These are phyloP conservation scores for Colletotrichum sp. DNA, from an alignment of 2,329 filamentous ascomycete genomes.

Conservation along the genomic window DNA sequence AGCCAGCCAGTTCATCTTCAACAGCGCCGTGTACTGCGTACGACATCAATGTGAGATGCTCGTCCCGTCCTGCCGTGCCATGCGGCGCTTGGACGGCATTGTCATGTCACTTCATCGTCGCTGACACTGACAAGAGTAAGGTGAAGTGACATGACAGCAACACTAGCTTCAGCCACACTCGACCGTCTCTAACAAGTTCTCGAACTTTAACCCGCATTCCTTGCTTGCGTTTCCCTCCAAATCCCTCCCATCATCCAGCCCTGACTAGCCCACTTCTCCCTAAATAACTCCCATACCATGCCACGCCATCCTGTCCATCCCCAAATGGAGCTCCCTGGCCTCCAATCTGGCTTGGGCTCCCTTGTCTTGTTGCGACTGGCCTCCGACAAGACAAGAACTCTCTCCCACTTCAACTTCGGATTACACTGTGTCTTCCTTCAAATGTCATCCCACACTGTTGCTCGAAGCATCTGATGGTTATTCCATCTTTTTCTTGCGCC, in stretches of 20 bases:
- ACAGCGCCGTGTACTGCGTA: neutral
- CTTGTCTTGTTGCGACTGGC: neutral
- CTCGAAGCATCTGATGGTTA: neutral
- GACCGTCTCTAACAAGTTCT: neutral
- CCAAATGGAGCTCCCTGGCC: neutral
- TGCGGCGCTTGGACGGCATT: neutral
- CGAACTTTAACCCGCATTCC: neutral
- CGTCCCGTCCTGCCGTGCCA: neutral
- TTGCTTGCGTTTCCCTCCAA: neutral
- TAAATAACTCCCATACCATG: neutral
- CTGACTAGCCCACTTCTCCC: neutral
- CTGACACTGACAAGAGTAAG: neutral
- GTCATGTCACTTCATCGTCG: neutral
- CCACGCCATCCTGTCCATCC: neutral
- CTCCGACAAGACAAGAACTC: neutral
- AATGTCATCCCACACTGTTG: neutral
- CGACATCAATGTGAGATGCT: neutral
- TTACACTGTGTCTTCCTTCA: neutral
- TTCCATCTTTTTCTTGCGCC: neutral
- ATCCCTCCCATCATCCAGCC: neutral
- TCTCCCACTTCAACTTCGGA: neutral
- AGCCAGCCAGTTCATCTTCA: neutral
- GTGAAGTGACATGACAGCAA: neutral
- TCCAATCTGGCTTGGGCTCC: neutral
- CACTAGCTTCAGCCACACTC: neutral